These are phyloP conservation scores for Gnetum montanum DNA, from an alignment of 75 land plant species.

Conservation along the genomic window DNA sequence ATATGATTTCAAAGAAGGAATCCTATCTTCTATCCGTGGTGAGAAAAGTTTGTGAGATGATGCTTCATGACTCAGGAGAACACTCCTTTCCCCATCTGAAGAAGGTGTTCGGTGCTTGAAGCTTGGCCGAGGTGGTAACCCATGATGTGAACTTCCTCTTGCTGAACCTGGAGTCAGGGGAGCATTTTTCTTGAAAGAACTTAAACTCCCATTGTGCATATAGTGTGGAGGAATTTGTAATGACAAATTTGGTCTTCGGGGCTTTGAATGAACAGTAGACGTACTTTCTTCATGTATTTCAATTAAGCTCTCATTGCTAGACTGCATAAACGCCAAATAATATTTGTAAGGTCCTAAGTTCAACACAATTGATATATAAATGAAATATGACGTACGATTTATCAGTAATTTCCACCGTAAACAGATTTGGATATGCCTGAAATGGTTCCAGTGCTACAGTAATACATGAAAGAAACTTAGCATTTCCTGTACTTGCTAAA, in stretches of 20 bases:
- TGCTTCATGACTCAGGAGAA: constrained; percentile 11
- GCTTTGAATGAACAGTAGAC: not conserved
- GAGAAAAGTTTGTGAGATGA: constrained; percentile 10
- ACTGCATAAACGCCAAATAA: not conserved
- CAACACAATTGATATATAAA: no score
- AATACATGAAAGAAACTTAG: no score
- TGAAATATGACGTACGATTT: no score
- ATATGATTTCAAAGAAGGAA: constrained; percentile 27
- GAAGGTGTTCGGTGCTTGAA: constrained; percentile 27
- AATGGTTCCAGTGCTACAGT: no score
- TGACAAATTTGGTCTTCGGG: constrained; percentile 25
- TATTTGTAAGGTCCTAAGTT: not conserved
- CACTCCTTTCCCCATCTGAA: constrained; percentile 30
- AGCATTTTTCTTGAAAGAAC: constrained; percentile 11
- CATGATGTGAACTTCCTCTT: constrained; percentile 18
- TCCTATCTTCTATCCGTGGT: constrained; percentile 10
- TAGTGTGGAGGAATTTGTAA: constrained; percentile 41
- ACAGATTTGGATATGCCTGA: no score
- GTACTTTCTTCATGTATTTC: constrained; percentile 8
- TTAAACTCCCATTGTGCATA: constrained; percentile 11
- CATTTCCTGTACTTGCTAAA: no score
- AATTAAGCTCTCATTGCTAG: not conserved
- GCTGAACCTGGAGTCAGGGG: constrained; percentile 22
- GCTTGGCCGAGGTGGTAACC: constrained; percentile 31
- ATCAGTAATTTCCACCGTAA: no score